phyloP scores from a whole-genome alignment of 1,139 yeast genomes.

The Geotrichum reessii region DNA sequence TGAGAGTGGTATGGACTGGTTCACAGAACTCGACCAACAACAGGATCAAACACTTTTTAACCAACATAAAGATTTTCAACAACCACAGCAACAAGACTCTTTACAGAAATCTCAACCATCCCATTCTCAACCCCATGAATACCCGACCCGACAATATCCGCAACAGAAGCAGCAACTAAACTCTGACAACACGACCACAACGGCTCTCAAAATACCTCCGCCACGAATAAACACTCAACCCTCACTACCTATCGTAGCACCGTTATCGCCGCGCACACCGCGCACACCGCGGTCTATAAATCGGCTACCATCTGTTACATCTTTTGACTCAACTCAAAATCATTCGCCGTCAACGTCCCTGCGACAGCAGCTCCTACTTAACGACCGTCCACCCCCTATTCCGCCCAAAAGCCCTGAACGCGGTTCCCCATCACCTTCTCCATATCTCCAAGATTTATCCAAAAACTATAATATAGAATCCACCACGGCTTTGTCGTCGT shows the following conservation, averaged over 20 bases:
- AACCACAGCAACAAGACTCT: neutral
- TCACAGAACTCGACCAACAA: neutral
- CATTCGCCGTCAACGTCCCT: neutral
- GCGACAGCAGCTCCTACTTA: neutral
- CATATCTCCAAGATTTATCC: neutral
- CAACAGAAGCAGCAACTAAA: neutral
- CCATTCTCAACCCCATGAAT: neutral
- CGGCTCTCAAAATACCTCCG: neutral
- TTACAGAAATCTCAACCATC: neutral
- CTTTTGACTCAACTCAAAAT: neutral
- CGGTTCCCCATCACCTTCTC: neutral
- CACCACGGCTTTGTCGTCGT: slow-evolving; percentile 22
- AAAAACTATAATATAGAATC: neutral
- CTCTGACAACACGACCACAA: neutral
- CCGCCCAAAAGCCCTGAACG: slow-evolving; percentile 10
- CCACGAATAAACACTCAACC: neutral
- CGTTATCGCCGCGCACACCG: neutral
- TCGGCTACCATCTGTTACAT: neutral
- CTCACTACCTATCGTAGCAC: neutral
- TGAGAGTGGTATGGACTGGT: neutral
- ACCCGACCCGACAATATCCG: neutral
- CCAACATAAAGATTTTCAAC: neutral
- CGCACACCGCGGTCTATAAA: neutral
- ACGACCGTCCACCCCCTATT: slow-evolving; percentile 1
- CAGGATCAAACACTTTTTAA: neutral